Evolutionary conservation across 306 rosid species (phyloP).

Genomic region (Dicorynia guianensis): DNA sequence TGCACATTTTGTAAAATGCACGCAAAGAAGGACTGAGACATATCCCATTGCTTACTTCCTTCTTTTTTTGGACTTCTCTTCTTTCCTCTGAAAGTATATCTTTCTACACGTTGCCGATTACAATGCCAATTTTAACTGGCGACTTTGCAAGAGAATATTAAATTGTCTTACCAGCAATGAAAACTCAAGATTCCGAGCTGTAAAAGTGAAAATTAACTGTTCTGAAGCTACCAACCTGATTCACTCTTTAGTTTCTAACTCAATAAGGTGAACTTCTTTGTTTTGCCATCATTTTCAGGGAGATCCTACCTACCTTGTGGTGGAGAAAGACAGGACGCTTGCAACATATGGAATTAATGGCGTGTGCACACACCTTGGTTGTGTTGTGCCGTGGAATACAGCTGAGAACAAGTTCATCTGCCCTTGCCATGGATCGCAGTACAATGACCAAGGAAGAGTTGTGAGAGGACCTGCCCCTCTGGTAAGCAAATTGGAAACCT

Average conservation of each 20-base stretch:
- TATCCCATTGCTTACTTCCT: conserved; percentile 5
- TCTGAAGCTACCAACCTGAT: conserved; percentile 8
- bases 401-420: conserved; percentile 94
- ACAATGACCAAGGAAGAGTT: conserved; percentile 89
- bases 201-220: conserved; percentile 14
- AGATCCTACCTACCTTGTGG: conserved; percentile 95
- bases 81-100: not conserved
- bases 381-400: conserved; percentile 88
- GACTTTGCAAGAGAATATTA: not conserved
- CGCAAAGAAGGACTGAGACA: not conserved
- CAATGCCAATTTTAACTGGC: not conserved
- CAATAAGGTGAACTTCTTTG: no score
- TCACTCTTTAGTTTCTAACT: not conserved
- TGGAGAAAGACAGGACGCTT: conserved; percentile 82
- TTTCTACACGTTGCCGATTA: not conserved
- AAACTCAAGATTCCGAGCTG: not conserved
- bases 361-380: conserved; percentile 98
- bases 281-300: conserved; percentile 54
- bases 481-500: conserved; percentile 56
- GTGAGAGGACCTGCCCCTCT: conserved; percentile 99
- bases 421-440: conserved; percentile 99
- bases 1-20: not conserved
- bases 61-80: not conserved
- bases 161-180: not conserved
- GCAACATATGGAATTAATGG: conserved; percentile 95